Evolutionary conservation across 805 yeast species (phyloP).

Genomic region (Sugiyamaella valdiviana): DNA sequence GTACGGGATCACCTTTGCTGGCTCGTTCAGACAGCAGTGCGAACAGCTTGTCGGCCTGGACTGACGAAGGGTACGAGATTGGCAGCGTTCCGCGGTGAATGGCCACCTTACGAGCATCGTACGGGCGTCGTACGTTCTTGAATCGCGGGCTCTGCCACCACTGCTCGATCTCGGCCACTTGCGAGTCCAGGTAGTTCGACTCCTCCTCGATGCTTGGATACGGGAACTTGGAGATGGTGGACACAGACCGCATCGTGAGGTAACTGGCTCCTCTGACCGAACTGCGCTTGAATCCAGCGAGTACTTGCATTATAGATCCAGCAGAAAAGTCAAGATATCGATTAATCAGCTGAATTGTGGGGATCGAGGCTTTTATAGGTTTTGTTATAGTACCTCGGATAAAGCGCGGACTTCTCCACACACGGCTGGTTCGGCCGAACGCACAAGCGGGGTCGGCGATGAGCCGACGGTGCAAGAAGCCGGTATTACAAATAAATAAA

Average conservation of each 20-base stretch:
- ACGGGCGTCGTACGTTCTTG: conserved; percentile 44
- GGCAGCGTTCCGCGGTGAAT: conserved; percentile 46
- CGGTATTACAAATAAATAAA: not conserved
- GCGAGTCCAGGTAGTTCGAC: conserved; percentile 27
- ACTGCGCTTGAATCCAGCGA: not conserved
- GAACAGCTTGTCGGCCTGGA: conserved; percentile 50
- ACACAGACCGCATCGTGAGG: conserved; percentile 6
- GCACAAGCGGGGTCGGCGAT: not conserved
- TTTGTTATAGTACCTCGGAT: not conserved
- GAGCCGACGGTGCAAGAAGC: not conserved
- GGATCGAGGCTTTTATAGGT: too few species aligned
- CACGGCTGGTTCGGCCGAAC: not conserved
- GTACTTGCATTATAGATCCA: not conserved
- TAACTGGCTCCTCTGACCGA: not conserved
- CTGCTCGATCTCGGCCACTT: conserved; percentile 35
- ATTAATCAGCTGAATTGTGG: too few species aligned
- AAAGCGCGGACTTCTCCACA: not conserved
- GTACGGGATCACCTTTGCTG: conserved; percentile 41
- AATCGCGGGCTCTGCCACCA: conserved; percentile 50
- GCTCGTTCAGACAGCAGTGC: conserved; percentile 38
- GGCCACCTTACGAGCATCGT: conserved; percentile 48
- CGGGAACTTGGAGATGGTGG: conserved; percentile 32
- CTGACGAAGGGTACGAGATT: conserved; percentile 40
- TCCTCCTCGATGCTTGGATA: conserved; percentile 33
- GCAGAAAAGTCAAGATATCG: not conserved